Base-by-base conservation (phyloP, 805 yeast species). In the Lipomyces spencermartinsiae region DNA sequence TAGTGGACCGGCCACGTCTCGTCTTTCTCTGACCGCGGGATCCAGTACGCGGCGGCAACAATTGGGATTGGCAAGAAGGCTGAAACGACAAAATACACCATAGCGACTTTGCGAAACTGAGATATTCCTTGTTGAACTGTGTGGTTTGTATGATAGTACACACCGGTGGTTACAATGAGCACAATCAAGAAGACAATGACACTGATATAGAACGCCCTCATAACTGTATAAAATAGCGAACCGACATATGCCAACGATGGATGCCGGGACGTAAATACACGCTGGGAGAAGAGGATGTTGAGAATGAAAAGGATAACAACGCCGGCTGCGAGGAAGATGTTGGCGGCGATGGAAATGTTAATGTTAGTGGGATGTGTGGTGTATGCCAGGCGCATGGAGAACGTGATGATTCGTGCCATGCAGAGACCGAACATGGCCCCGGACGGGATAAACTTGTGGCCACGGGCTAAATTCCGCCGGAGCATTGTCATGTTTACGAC, bases 401-500 rank as follows among this genome's bases (percentile, higher is more conserved):
- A 53, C 14, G 56, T 53, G 16, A 31, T 22, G 31, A 53, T 53
- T 31, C 56, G 33, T 9, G 56, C 56, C 56, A 53, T 53, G 56
- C 56, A 53, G 34, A 53, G 56, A 53, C 56, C 56, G 56, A 53
- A 53, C 56, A 53, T 53, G 34, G 56, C 56, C 2, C 56, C 56
- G 7, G 56, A 53, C 34, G 56, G 56, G 56, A 53, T 19, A 6
- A 53, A 53, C 56, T 25, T 25, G n/a, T 53, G 56, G 16, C 56
- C 56, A 25, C 56, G 56, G 31, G 56, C 56, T 4, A 1, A 4
- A 53, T 53, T 53, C 7, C 34, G 31, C 9, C 56, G 56, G n/a
- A 25, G 31, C 12, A 53, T 53, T 3, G 35, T 8, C 56, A 53
- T 53, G 14, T 53, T 53, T 4, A 12, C 22, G 34, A 53, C 56